These are phyloP conservation scores for Setaria italica DNA, from an alignment of 202 grass and related monocot genomes.

Conservation along the genomic window DNA sequence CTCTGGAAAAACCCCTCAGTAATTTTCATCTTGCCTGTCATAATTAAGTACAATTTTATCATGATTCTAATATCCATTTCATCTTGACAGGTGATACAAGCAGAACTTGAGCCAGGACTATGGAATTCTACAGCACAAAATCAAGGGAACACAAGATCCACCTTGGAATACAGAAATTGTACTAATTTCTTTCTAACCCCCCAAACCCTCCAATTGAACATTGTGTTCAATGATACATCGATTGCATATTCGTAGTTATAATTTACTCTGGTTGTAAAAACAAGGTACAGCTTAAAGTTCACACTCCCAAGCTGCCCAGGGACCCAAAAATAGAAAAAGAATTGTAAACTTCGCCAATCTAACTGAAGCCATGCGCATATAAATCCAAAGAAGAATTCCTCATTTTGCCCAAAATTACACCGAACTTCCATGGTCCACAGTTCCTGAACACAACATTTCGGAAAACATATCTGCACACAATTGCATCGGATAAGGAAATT, in stretches of 20 bases:
- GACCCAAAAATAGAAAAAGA: neutral
- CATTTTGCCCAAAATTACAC: neutral
- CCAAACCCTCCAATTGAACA: conserved; percentile 1
- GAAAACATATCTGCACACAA: conserved; percentile 4
- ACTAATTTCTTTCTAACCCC: neutral
- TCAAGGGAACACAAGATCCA: neutral
- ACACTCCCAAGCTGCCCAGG: neutral
- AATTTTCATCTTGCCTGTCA: neutral
- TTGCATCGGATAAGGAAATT: neutral
- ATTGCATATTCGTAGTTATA: neutral
- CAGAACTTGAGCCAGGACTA: neutral
- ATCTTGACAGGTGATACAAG: conserved; percentile 7
- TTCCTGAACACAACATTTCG: neutral
- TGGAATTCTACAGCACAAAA: neutral
- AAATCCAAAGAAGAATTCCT: neutral
- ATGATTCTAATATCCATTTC: conserved; percentile 2
- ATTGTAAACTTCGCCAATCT: neutral
- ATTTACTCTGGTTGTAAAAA: neutral
- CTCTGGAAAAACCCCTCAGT: neutral
- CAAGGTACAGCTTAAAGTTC: neutral
- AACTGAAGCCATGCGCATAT: neutral
- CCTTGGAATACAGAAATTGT: conserved; percentile 5
- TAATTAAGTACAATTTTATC: conserved; percentile 8
- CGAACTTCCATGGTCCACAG: neutral
- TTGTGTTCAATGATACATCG: neutral